Percentiles rank a stretch among this genome's conserved stretches.
Conservation (phyloP, 1,284 basidiomycete genomes). For the Moniliella sp. region DNA sequence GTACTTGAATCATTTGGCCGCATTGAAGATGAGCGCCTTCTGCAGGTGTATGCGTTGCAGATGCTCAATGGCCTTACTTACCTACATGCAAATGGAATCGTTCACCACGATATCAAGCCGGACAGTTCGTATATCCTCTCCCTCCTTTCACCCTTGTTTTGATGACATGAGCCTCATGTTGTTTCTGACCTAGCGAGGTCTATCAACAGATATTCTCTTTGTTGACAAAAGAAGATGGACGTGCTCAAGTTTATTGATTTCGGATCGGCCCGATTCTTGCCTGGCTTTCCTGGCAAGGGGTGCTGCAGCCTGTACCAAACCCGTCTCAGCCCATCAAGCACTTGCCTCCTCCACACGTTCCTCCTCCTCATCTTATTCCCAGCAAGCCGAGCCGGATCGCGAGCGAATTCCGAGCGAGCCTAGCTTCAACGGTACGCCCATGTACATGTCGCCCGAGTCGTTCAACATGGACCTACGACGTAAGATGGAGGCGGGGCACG, state of each 20-base stretch:
- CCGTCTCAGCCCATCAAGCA: too few relatives aligned
- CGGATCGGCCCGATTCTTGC: conserved; percentile 85
- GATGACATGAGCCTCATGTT: background rate
- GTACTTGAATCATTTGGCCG: conserved; percentile 78
- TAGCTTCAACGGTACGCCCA: conserved; percentile 64
- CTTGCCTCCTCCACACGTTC: too few relatives aligned
- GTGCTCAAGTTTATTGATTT: conserved; percentile 97
- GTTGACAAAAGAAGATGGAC: conserved; percentile 64
- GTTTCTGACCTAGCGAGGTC: too few relatives aligned
- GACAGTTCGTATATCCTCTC: too few relatives aligned
- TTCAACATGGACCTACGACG: conserved; percentile 55
- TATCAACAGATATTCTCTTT: background rate
- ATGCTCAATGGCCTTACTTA: conserved; percentile 86
- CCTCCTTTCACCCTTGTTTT: conserved; percentile 41
- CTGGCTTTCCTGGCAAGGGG: conserved; percentile 53
- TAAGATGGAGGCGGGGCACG: conserved; percentile 41
- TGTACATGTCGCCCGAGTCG: conserved; percentile 99
- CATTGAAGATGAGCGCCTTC: conserved; percentile 87
- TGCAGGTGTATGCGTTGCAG: conserved; percentile 86
- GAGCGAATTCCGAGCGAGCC: too few relatives aligned
- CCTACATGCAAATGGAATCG: conserved; percentile 71
- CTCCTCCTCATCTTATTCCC: conserved; percentile 6
- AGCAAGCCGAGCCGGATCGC: conserved; percentile 14
- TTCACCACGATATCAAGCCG: conserved; percentile 93
- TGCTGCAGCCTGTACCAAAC: too few relatives aligned